Evolutionary conservation across 192 early-diverging fungal genomes (phyloP), one percentile per base, ranked within the genome.

Genomic region (Backusella tuberculispora): DNA sequence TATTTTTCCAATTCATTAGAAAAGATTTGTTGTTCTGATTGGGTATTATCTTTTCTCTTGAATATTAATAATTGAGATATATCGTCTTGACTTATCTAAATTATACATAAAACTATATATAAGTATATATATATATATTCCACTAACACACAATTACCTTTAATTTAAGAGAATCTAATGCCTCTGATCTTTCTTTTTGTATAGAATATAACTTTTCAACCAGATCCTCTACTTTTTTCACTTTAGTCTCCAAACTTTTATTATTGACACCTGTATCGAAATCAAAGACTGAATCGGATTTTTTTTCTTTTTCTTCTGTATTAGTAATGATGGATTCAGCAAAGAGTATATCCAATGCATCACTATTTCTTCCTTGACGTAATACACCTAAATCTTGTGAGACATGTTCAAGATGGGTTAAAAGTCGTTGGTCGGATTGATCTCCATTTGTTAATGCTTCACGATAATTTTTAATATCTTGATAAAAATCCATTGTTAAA

Each of bases 371-470:
- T 13, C 53, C 53, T 38, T 79, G 76, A 21, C 82, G 78, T 42
- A 89, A 76, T 21, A 85, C 79, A 50, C 74, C 72, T 44, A 87
- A 79, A 67, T 85, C 84, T 41, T 78, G 78, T 40, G 77, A 74
- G 21, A 78, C 69, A 5, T 76, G 75, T 24, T 89, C 83, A 74
- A 81, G 87, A 15, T 72, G 76, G 19, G 80, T 80, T 44, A 75
- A 43, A 6, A 89, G 43, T 34, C 83, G 80, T 2, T 74, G 69
- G 38, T 91, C 92, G 34, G 94, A 92, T 37, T 76, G 83, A 1
- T 83, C 76, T 0, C 93, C 94, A 79, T 92, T 88, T 50, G 95
- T 94, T 64, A 97, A 86, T 19, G 89, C 87, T 63, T 90, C 90
- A 15, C 89, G 88, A 74, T 95, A 88, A 34, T 87, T 89, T 5